These are phyloP conservation scores for Blastobotrys niveus DNA, from an alignment of 1,139 yeast genomes.

Conservation along the genomic window DNA sequence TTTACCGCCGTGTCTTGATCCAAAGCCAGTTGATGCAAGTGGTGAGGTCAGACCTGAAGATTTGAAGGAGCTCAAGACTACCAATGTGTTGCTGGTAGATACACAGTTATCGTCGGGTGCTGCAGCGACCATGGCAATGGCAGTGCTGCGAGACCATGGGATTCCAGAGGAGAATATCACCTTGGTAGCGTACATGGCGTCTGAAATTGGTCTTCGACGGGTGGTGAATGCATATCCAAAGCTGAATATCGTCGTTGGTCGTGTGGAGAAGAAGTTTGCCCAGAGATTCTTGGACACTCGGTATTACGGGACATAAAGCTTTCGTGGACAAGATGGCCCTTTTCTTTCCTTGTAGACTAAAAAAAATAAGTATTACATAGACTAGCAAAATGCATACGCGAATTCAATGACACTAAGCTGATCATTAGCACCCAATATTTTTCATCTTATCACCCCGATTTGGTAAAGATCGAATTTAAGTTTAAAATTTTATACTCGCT, in stretches of 20 bases:
- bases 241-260: slow-evolving; percentile 65
- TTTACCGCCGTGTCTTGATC: slow-evolving; percentile 41
- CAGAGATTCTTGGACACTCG: slow-evolving; percentile 68
- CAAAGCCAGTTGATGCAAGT: slow-evolving; percentile 16
- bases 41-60: slow-evolving; percentile 19
- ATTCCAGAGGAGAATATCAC: slow-evolving; percentile 59
- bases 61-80: slow-evolving; percentile 23
- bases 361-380: too few relatives aligned
- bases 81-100: slow-evolving; percentile 66
- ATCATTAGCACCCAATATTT: too few relatives aligned
- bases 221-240: slow-evolving; percentile 66
- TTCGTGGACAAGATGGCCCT: neutral
- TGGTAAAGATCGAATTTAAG: too few relatives aligned
- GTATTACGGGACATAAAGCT: slow-evolving; percentile 62
- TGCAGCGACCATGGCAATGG: slow-evolving; percentile 90
- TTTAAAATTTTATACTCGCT: too few relatives aligned
- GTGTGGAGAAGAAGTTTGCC: slow-evolving; percentile 37
- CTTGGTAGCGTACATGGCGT: slow-evolving; percentile 66
- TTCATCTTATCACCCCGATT: too few relatives aligned
- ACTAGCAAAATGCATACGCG: too few relatives aligned
- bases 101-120: slow-evolving; percentile 91
- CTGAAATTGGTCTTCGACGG: slow-evolving; percentile 75
- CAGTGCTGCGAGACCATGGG: slow-evolving; percentile 77
- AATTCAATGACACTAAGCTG: too few relatives aligned
- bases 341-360: neutral